A percentile compares a stretch with the other conserved stretches of the same genome.
These are phyloP conservation scores for Epipyxis sp. DNA, from an alignment of 108 stramenopile genomes.

Conservation along the genomic window DNA sequence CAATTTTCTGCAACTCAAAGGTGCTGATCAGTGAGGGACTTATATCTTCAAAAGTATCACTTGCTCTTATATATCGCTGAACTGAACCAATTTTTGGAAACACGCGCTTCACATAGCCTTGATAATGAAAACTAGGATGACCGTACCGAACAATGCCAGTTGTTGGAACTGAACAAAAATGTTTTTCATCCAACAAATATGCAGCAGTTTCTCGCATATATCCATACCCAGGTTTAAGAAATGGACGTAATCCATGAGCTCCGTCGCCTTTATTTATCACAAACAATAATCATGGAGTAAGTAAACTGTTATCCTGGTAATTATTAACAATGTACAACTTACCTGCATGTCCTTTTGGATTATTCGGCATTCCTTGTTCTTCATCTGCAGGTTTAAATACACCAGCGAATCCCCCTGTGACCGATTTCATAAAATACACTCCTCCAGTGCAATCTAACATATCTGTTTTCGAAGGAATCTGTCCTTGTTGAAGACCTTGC, in stretches of 20 bases:
- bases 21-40: slow-evolving; percentile 72
- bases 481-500: not conserved
- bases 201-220: slow-evolving; percentile 95
- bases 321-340: not conserved
- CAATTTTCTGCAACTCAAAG: slow-evolving; percentile 92
- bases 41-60: slow-evolving; percentile 85
- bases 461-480: slow-evolving; percentile 15
- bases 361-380: slow-evolving; percentile 94
- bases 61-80: slow-evolving; percentile 78
- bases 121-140: slow-evolving; percentile 76
- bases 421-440: slow-evolving; percentile 87
- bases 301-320: not conserved
- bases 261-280: slow-evolving; percentile 7
- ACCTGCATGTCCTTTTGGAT: slow-evolving; percentile 60
- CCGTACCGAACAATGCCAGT: slow-evolving; percentile 89
- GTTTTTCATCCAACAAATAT: slow-evolving; percentile 79
- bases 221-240: slow-evolving; percentile 86
- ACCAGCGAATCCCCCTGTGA: slow-evolving; percentile 69
- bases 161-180: slow-evolving; percentile 82
- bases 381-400: slow-evolving; percentile 98
- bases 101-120: not conserved
- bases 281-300: not conserved
- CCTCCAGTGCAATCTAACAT: slow-evolving; percentile 84
- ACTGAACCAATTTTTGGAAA: slow-evolving; percentile 85
- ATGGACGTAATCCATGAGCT: slow-evolving; percentile 65